Conservation (phyloP, 306 rosid species). For the Vigna trinervia region DNA sequence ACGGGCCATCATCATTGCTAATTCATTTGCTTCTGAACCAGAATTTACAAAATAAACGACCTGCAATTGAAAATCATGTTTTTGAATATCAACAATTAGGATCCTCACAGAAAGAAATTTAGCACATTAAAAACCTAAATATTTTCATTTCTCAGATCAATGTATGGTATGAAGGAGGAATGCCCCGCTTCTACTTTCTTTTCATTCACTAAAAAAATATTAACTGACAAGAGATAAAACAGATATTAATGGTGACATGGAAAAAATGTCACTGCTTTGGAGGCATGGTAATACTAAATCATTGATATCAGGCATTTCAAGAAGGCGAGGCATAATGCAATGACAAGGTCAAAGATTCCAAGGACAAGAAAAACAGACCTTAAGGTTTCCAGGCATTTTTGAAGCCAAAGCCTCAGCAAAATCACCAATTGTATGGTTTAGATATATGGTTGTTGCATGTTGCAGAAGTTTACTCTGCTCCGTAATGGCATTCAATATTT, state of each 20-base stretch:
- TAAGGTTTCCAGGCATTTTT: slow-evolving; percentile 88
- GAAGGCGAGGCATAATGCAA: neutral
- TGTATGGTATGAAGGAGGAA: slow-evolving; percentile 7
- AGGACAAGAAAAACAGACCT: slow-evolving; percentile 48
- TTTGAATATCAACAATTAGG: slow-evolving; percentile 18
- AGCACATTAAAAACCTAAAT: slow-evolving; percentile 6
- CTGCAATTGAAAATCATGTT: slow-evolving; percentile 52
- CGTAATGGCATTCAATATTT: slow-evolving; percentile 63
- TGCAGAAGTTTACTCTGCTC: slow-evolving; percentile 90
- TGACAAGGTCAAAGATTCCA: neutral
- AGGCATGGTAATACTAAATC: neutral
- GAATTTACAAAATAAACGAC: slow-evolving; percentile 95
- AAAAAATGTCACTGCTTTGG: slow-evolving; percentile 4
- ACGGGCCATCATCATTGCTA: slow-evolving; percentile 95
- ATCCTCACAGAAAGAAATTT: slow-evolving; percentile 20
- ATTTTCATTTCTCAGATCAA: slow-evolving; percentile 6
- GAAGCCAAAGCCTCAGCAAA: slow-evolving; percentile 81
- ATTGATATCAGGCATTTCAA: neutral
- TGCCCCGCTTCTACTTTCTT: too few species aligned
- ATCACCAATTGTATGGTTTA: slow-evolving; percentile 77
- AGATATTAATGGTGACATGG: neutral
- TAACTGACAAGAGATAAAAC: neutral
- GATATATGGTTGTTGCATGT: slow-evolving; percentile 84
- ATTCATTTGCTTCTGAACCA: slow-evolving; percentile 92
- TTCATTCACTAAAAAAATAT: neutral